phyloP scores from a whole-genome alignment of 192 early-diverging fungal species.

The Phlyctochytrium bullatum region DNA sequence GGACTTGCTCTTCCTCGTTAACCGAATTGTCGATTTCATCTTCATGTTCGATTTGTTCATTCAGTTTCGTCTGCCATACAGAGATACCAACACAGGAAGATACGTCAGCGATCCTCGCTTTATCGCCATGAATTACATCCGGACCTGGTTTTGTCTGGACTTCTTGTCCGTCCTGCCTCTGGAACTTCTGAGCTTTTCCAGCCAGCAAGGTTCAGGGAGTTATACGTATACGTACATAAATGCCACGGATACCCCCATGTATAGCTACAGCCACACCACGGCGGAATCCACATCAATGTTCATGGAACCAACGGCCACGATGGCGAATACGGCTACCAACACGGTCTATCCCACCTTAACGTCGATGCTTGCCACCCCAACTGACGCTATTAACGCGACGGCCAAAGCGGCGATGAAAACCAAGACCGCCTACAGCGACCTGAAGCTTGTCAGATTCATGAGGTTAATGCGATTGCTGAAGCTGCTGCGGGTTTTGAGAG shows the following conservation, averaged over 20 bases:
- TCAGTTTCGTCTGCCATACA: constrained; percentile 47
- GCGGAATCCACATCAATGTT: too few species aligned
- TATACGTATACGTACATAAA: too few species aligned
- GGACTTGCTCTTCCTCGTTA: constrained; percentile 47
- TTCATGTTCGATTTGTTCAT: constrained; percentile 54
- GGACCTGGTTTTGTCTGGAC: constrained; percentile 44
- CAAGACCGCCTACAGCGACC: constrained; percentile 10
- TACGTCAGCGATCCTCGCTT: constrained; percentile 31
- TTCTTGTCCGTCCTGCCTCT: constrained; percentile 49
- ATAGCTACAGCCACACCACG: too few species aligned
- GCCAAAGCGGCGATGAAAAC: too few species aligned
- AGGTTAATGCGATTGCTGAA: constrained; percentile 46
- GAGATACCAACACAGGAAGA: constrained; percentile 46
- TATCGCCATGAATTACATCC: constrained; percentile 36
- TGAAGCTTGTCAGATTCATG: constrained; percentile 42
- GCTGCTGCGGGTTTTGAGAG: constrained; percentile 47
- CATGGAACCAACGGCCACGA: too few species aligned
- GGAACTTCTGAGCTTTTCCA: constrained; percentile 32
- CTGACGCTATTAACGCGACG: too few species aligned
- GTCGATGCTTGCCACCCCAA: too few species aligned
- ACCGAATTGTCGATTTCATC: constrained; percentile 48
- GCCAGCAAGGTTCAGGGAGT: neutral
- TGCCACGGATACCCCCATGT: too few species aligned
- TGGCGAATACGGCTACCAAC: neutral
- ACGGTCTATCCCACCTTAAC: too few species aligned